Percentiles rank a stretch among this genome's conserved stretches.
These are phyloP conservation scores for Leishmania gerbilli DNA, from an alignment of 208 protist genomes.

Conservation along the genomic window DNA sequence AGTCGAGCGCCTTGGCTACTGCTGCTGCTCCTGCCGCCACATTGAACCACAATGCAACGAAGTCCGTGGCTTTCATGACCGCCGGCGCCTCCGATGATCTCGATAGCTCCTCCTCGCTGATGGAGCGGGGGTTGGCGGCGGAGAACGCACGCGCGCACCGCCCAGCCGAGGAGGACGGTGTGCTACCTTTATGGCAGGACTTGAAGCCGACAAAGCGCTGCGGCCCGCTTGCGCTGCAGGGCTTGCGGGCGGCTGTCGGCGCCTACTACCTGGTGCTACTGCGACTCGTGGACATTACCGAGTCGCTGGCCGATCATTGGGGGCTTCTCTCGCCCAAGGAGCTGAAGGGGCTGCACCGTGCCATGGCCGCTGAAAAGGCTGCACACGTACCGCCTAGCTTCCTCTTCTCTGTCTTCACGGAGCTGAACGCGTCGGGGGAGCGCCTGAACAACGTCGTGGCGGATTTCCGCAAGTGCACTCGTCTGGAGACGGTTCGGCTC, in stretches of 20 bases:
- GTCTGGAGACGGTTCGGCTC: slow-evolving; percentile 51
- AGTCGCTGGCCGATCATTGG: slow-evolving; percentile 41
- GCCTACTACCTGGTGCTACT: slow-evolving; percentile 33
- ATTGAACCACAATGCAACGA: neutral
- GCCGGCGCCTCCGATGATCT: slow-evolving; percentile 2
- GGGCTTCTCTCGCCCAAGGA: slow-evolving; percentile 46
- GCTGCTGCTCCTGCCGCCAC: neutral
- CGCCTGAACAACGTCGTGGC: slow-evolving; percentile 34
- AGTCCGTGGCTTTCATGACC: neutral
- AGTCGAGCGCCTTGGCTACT: neutral
- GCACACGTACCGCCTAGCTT: slow-evolving; percentile 40
- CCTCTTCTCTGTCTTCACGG: slow-evolving; percentile 46
- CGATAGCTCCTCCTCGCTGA: neutral
- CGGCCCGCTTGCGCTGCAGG: slow-evolving; percentile 32
- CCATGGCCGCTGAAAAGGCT: slow-evolving; percentile 43
- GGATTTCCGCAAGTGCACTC: slow-evolving; percentile 49
- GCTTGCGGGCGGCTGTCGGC: slow-evolving; percentile 39
- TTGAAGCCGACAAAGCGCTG: slow-evolving; percentile 42
- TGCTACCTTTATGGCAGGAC: slow-evolving; percentile 47
- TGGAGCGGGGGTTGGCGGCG: slow-evolving; percentile 13
- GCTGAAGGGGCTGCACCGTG: slow-evolving; percentile 42
- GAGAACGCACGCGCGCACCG: slow-evolving; percentile 1
- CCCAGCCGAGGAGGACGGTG: slow-evolving; percentile 16
- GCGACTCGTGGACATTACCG: slow-evolving; percentile 36
- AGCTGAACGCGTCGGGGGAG: slow-evolving; percentile 56